Conservation (phyloP, 2,329 filamentous ascomycete genomes). For the Phialophora macrospora region DNA sequence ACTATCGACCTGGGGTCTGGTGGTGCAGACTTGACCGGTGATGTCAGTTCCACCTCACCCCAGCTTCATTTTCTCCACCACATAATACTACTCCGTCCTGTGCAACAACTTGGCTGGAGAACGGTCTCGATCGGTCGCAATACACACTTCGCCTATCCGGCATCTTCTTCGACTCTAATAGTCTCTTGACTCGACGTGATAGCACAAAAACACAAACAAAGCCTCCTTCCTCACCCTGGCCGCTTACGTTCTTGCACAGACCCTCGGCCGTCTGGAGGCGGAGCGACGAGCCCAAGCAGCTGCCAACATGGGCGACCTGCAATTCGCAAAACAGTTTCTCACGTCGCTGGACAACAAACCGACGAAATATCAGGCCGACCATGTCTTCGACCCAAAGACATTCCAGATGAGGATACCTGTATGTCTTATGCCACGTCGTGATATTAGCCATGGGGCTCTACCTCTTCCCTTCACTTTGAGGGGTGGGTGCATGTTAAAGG, state of each 20-base stretch:
- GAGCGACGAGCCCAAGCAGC: slow-evolving; percentile 49
- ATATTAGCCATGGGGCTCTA: not conserved
- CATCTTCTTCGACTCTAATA: not conserved
- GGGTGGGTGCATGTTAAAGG: not conserved
- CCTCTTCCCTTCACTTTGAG: not conserved
- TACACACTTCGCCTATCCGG: not conserved
- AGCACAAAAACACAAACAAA: not conserved
- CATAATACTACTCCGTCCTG: not conserved
- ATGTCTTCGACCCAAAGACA: slow-evolving; percentile 82
- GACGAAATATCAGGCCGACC: slow-evolving; percentile 80
- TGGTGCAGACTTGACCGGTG: slow-evolving; percentile 8
- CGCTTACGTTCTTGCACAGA: slow-evolving; percentile 46
- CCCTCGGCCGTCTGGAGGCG: slow-evolving; percentile 52
- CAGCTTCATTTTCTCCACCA: not conserved
- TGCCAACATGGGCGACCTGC: slow-evolving; percentile 73
- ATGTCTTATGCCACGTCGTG: slow-evolving; percentile 44
- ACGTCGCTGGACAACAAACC: slow-evolving; percentile 77
- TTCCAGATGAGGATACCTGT: slow-evolving; percentile 80
- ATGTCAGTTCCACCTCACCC: slow-evolving; percentile 20
- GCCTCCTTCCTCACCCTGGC: slow-evolving; percentile 28
- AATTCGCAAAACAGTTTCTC: slow-evolving; percentile 85
- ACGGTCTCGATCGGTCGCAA: not conserved
- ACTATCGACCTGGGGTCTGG: not conserved
- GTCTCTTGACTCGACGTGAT: not conserved
- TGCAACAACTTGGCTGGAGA: not conserved